These are phyloP conservation scores for Zasmidium cellare DNA, from an alignment of 2,329 filamentous ascomycete species.

Conservation along the genomic window DNA sequence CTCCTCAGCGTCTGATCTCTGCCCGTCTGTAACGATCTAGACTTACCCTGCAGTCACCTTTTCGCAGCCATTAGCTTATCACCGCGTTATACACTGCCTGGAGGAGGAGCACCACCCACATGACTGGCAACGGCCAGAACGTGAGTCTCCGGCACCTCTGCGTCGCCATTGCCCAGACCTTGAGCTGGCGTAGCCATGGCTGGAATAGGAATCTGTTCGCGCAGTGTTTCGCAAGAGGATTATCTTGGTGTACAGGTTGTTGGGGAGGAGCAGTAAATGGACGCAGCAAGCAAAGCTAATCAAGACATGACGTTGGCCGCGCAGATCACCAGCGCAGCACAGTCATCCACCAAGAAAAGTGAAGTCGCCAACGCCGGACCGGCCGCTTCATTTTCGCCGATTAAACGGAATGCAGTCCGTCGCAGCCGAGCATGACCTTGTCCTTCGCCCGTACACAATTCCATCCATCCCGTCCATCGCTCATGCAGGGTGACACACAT, in stretches of 20 bases:
- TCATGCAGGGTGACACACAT: slow-evolving; percentile 12
- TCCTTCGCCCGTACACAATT: not conserved
- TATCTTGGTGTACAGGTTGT: not conserved
- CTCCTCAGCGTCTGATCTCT: slow-evolving; percentile 15
- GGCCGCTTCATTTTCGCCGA: not conserved
- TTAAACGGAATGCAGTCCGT: not conserved
- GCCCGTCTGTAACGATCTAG: slow-evolving; percentile 3
- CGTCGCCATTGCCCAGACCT: no score
- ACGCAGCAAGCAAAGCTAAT: not conserved
- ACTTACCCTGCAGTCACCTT: slow-evolving; percentile 75
- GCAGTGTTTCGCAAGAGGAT: not conserved
- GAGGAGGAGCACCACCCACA: slow-evolving; percentile 60
- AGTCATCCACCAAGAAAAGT: slow-evolving; percentile 3
- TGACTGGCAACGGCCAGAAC: slow-evolving; percentile 92
- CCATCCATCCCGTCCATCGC: not conserved
- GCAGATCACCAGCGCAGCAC: not conserved
- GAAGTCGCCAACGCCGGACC: not conserved
- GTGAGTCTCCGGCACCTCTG: slow-evolving; percentile 58
- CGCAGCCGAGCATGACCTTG: not conserved
- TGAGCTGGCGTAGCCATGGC: slow-evolving; percentile 23
- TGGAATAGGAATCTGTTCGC: slow-evolving; percentile 4
- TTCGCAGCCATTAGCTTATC: slow-evolving; percentile 21
- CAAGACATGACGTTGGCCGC: slow-evolving; percentile 4
- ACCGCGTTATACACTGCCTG: slow-evolving; percentile 32
- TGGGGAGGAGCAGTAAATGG: not conserved